phyloP scores from a whole-genome alignment of 2,329 filamentous ascomycete genomes.

The Alternaria arborescens region DNA sequence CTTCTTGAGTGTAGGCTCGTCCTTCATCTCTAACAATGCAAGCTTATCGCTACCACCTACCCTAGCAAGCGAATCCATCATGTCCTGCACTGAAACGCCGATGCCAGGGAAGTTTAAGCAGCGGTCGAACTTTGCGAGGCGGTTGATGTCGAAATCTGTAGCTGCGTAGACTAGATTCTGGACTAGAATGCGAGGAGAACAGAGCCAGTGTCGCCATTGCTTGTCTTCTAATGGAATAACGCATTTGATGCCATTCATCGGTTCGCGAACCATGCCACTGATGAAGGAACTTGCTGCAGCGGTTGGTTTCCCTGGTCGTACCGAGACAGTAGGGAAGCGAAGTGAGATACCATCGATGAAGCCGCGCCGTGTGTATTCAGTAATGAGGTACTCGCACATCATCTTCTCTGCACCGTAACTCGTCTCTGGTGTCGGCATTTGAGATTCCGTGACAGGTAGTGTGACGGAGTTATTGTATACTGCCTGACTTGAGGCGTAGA shows the following conservation, averaged over 20 bases:
- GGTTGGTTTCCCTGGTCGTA: constrained; percentile 65
- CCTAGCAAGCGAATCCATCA: constrained; percentile 61
- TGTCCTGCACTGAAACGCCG: constrained; percentile 60
- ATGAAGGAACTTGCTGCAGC: constrained; percentile 67
- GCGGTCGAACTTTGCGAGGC: constrained; percentile 55
- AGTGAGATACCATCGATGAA: constrained; percentile 64
- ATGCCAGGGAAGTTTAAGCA: constrained; percentile 51
- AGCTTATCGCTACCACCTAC: constrained; percentile 62
- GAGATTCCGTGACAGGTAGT: constrained; percentile 24
- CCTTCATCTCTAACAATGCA: constrained; percentile 57
- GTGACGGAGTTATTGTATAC: constrained; percentile 66
- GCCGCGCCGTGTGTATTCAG: constrained; percentile 66
- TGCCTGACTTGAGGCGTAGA: constrained; percentile 67
- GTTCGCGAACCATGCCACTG: constrained; percentile 69
- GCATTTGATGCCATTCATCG: constrained; percentile 61
- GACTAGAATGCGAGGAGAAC: constrained; percentile 61
- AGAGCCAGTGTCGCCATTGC: constrained; percentile 63
- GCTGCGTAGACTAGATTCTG: constrained; percentile 59
- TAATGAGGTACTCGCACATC: constrained; percentile 65
- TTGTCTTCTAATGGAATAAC: constrained; percentile 56
- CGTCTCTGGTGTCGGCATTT: constrained; percentile 65
- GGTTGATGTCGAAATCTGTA: constrained; percentile 53
- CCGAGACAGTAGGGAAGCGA: constrained; percentile 67
- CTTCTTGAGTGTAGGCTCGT: constrained; percentile 55
- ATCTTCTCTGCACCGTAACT: constrained; percentile 69